Evolutionary conservation across 495 filamentous ascomycete genomes (phyloP).

Genomic region (Umbilicaria muhlenbergii): DNA sequence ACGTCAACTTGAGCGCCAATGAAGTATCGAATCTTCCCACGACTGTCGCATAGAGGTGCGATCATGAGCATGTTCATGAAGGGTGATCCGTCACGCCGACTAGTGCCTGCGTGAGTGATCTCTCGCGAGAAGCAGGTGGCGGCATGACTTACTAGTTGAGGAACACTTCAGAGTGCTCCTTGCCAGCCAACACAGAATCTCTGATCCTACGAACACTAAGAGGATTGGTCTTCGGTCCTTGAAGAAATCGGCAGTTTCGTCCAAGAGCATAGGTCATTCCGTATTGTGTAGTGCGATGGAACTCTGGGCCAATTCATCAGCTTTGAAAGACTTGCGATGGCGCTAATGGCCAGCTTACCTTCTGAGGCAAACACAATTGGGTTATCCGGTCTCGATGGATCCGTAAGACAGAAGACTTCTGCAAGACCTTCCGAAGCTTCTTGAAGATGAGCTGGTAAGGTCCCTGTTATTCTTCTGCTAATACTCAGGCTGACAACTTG

Average conservation of each 20-base stretch:
- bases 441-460: slow-evolving; percentile 32
- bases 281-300: slow-evolving; percentile 48
- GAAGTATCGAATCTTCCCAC: slow-evolving; percentile 40
- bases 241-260: slow-evolving; percentile 47
- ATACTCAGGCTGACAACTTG: slow-evolving; percentile 41
- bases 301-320: slow-evolving; percentile 24
- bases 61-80: slow-evolving; percentile 57
- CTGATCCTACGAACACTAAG: slow-evolving; percentile 30
- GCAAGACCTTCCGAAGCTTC: slow-evolving; percentile 54
- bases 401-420: slow-evolving; percentile 64
- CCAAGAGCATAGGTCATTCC: slow-evolving; percentile 40
- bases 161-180: slow-evolving; percentile 40
- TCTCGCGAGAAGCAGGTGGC: slow-evolving; percentile 19
- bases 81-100: slow-evolving; percentile 36
- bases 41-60: slow-evolving; percentile 44
- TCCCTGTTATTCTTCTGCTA: slow-evolving; percentile 38
- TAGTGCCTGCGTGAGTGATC: not conserved
- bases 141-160: slow-evolving; percentile 33
- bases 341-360: slow-evolving; percentile 37
- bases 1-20: slow-evolving; percentile 51
- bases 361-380: slow-evolving; percentile 67
- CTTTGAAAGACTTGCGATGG: not conserved
- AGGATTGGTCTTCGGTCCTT: slow-evolving; percentile 40
- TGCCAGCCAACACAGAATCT: slow-evolving; percentile 30
- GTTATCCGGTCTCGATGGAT: slow-evolving; percentile 57